Evolutionary conservation across 2,329 filamentous ascomycete genomes (phyloP), one percentile per base, ranked within the genome.

Genomic region (Xylariomycetidae sp.): DNA sequence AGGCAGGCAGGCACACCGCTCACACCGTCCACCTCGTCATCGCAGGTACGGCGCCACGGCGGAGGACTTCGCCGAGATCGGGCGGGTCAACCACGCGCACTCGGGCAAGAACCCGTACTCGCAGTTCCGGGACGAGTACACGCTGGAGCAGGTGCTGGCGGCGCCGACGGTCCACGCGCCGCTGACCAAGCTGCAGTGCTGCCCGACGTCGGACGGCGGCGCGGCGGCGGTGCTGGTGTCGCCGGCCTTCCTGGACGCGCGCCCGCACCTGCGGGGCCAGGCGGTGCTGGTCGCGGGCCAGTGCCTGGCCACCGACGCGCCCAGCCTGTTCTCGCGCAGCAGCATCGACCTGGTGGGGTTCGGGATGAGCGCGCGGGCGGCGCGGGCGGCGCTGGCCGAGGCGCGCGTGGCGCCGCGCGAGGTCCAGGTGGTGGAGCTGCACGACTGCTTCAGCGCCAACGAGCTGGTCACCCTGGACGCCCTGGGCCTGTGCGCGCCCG

Each of bases 151-250:
- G 62, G 72, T 96, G 57, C 61, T 86, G 55, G 68, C 81, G 23
- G 67, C 85, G 0, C 70, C 85, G 39, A 84, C 79, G 72, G 85
- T 96, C 60, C 79, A 86, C 64, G 77, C 78, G 44, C 90, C 90
- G 12, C 73, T 96, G 35, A 96, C 92, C 38, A 96, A 95, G 65
- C 79, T 96, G n/a, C 92, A 96, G 67, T 96, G 90, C 74, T 95
- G 90, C 64, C 90, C 92, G 1, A 96, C 90, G 1, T 94, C 87
- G 0, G 92, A 96, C 60, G 90, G 90, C 30, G 85, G 82, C 29
- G 90, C 88, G 1, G 88, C 92, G 1, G 86, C 85, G 10, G 81
- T 96, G 19, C 67, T 98, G 32, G 88, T 95, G 34, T 94, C 87
- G 0, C 82, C 95, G 62, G 74, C 72, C 29, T 96, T 95, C 72